A percentile compares a stretch with the other conserved stretches of the same genome.
Conservation (phyloP, 1,284 basidiomycete genomes). For the Moesziomyces sp. region DNA sequence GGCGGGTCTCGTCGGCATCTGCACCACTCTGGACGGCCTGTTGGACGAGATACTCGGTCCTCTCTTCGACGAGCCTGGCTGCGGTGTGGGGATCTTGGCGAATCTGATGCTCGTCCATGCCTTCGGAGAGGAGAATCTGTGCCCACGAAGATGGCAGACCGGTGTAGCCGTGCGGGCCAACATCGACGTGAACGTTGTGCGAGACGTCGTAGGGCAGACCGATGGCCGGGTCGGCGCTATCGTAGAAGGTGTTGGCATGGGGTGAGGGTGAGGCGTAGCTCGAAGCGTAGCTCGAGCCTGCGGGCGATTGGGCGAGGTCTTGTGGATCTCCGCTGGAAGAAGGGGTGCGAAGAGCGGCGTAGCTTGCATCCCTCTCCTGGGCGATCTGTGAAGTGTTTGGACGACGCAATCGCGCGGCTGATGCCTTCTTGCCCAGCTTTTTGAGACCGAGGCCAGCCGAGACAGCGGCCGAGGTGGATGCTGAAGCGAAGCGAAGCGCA, state of each 20-base stretch:
- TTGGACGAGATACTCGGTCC: constrained; percentile 45
- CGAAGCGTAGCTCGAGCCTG: neutral
- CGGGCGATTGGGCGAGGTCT: neutral
- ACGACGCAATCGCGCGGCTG: constrained; percentile 41
- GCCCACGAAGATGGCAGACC: constrained; percentile 57
- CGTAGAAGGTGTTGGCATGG: constrained; percentile 13
- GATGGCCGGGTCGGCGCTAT: constrained; percentile 49
- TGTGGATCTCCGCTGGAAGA: constrained; percentile 1
- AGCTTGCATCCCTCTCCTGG: constrained; percentile 26
- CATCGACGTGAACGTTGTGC: constrained; percentile 60
- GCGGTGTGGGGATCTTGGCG: constrained; percentile 35
- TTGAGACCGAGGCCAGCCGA: constrained; percentile 46
- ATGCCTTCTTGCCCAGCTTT: constrained; percentile 52
- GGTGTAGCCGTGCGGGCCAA: constrained; percentile 57
- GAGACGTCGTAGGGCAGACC: constrained; percentile 53
- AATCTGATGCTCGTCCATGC: constrained; percentile 33
- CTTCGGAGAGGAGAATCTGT: constrained; percentile 36
- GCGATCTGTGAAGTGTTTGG: constrained; percentile 20
- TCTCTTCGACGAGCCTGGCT: constrained; percentile 27
- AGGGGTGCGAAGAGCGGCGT: constrained; percentile 16
- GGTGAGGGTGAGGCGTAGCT: constrained; percentile 4
- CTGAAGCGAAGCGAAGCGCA: constrained; percentile 34
- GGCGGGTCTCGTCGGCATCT: constrained; percentile 27
- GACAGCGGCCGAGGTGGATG: constrained; percentile 42
- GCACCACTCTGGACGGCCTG: constrained; percentile 32